Evolutionary conservation across 345 rosid species (phyloP), one percentile per base, ranked within the genome.

Genomic region (Gossypium mustelinum): DNA sequence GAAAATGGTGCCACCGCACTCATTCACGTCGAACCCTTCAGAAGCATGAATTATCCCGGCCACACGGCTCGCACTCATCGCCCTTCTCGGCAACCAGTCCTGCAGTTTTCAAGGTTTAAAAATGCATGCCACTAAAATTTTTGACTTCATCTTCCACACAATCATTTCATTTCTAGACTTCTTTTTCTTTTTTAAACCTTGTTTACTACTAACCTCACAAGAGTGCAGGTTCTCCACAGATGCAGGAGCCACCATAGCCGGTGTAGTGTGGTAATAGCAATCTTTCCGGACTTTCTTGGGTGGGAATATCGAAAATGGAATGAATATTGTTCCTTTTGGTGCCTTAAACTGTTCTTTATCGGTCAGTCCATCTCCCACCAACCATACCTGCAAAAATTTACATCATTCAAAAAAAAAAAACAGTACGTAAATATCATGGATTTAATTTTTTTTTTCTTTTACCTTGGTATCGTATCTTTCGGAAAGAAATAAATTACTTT

Each of bases 81-180:
- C 87, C 63, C 80, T 85, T 62, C 89, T 84, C 11, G 86, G 86
- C 76, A 87, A 20, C 93, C 91, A 89, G 34, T 89, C 86, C 93
- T 89, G 86, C 64, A 58, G 34, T 72, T 55, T 34, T 2, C 66
- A 25, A 27, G 39, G n/a, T 25, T 60, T 27, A 25, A 60, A 60
- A 60, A 24, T 56, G 27, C 41, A 48, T 12, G 12, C 4, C 14
- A 48, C 52, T 3, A 48, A 8, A 45, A 9, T 0, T 2, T 9
- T 45, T 45, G 50, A 45, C 11, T 45, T 45, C 50, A 45, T 34
- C 41, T 34, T 34, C 1, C 41, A 34, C 41, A 34, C 41, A 34
- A 34, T 34, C 41, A 10, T 11, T 48, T 11, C 52, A 48, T 48
- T 48, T 11, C 3, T 48, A 3, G 52, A 11, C 52, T 48, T 3